Base-by-base conservation (phyloP, 192 early-diverging fungal genomes). In the Dissophora globulifera region DNA sequence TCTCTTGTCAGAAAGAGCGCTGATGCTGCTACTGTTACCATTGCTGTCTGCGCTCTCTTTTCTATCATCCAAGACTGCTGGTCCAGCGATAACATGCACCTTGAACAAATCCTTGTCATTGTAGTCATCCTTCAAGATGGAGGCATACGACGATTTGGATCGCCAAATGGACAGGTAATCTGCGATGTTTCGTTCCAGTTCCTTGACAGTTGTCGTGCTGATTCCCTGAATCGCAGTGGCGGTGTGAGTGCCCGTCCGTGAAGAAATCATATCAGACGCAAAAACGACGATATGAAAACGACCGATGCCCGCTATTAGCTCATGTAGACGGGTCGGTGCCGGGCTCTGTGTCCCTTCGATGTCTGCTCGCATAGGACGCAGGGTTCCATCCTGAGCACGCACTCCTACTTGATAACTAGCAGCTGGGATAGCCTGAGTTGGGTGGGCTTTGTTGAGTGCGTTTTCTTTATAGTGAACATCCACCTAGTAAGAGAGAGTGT, bases 41-140 rank as follows among this genome's bases (percentile, higher is more conserved):
- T n/a, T n/a, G n/a, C n/a, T n/a, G n/a, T n/a, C n/a, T n/a, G n/a
- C n/a, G n/a, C n/a, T n/a, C n/a, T n/a, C n/a, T n/a, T n/a, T n/a
- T n/a, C n/a, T 3, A 8, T 16, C 49, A 7, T 25, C n/a, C 3
- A 31, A n/a, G 12, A 23, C 1, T 2, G 51, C 17, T 13, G 60
- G 49, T 22, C 59, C 59, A 19, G 43, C 32, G 13, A 71, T 62
- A 35, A 57, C 16, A 30, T 62, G 42, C 6, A 61, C 26, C 38
- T 62, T 71, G 47, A 71, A 71, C 17, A 71, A 25, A 19, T 56
- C 60, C 17, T 69, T 50, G 43, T 62, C 53, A 15, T 55, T 1
- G 38, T 54, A 22, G 22, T 60, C 69, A 25, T 71, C 69, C 10
- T 56, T 30, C 45, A 71, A 6, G 1, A 45, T 23, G 7, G 46